Conservation (phyloP, 2,329 filamentous ascomycete genomes). For the Chalara sp. region DNA sequence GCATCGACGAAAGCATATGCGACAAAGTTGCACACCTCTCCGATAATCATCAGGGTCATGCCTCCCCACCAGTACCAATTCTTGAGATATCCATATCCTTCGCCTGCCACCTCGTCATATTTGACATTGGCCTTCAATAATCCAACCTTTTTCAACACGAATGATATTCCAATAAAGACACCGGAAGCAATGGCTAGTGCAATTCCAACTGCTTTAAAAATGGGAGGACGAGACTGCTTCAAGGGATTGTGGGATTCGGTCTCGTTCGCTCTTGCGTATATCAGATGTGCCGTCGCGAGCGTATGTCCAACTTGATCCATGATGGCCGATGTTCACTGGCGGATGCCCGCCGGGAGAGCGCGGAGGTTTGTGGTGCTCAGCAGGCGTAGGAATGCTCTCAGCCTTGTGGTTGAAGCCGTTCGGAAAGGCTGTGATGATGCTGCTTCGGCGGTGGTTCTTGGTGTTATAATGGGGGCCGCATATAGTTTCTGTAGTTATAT, state of each 20-base stretch:
- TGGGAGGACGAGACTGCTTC: constrained; percentile 18
- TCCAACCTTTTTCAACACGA: constrained; percentile 92
- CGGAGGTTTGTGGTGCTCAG: no score
- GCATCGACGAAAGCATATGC: constrained; percentile 96
- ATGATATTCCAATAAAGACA: constrained; percentile 87
- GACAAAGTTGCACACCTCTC: constrained; percentile 95
- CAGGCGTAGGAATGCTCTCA: no score
- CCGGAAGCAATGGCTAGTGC: constrained; percentile 80
- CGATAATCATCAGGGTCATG: constrained; percentile 95
- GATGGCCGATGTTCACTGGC: no score
- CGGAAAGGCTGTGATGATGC: no score
- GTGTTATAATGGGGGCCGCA: no score
- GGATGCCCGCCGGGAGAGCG: no score
- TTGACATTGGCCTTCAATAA: constrained; percentile 89
- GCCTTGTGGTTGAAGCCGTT: no score
- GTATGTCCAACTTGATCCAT: constrained; percentile 33
- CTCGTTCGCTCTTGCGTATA: constrained; percentile 38
- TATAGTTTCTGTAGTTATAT: no score
- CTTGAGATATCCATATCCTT: constrained; percentile 95
- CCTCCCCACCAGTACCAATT: constrained; percentile 92
- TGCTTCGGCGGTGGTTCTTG: no score
- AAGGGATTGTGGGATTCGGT: constrained; percentile 16
- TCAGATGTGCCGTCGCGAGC: constrained; percentile 31
- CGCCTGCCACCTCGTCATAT: constrained; percentile 91
- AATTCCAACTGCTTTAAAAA: constrained; percentile 84